Conservation (phyloP, 139 green algal genomes). For the Ostreobium quekettii region DNA sequence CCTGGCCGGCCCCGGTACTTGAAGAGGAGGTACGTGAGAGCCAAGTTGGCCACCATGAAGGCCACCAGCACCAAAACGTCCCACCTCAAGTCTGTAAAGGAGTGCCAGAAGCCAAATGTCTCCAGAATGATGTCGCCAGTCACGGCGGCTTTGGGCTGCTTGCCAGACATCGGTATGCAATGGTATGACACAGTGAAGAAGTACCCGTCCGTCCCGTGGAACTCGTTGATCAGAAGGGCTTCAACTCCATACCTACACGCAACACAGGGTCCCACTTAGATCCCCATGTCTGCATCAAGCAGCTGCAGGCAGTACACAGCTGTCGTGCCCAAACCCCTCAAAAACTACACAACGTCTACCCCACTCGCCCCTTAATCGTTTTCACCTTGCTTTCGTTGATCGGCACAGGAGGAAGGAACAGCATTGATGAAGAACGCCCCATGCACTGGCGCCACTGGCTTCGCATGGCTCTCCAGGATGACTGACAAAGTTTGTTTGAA, state of each 20-base stretch:
- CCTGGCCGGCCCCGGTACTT: conserved; percentile 28
- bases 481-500: too few relatives aligned
- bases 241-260: conserved; percentile 53
- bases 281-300: too few relatives aligned
- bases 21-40: conserved; percentile 45
- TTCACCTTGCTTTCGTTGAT: neutral
- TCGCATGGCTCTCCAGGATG: too few relatives aligned
- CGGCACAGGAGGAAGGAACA: neutral
- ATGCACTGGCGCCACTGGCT: too few relatives aligned
- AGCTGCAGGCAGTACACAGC: too few relatives aligned
- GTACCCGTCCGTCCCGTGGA: conserved; percentile 40
- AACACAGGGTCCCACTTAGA: neutral
- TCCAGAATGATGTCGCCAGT: conserved; percentile 47
- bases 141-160: conserved; percentile 42
- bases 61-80: conserved; percentile 31
- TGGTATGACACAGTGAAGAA: conserved; percentile 48
- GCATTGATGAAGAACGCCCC: neutral
- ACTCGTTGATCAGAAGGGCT: conserved; percentile 56
- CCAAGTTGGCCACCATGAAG: conserved; percentile 32
- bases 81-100: conserved; percentile 14
- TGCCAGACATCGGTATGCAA: conserved; percentile 23
- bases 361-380: neutral
- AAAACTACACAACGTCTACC: neutral
- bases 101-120: conserved; percentile 47
- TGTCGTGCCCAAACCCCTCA: too few relatives aligned